Percentiles rank a stretch among this genome's conserved stretches.
phyloP scores from a whole-genome alignment of 352 stramenopile genomes.

The Globisporangium takayamanum region DNA sequence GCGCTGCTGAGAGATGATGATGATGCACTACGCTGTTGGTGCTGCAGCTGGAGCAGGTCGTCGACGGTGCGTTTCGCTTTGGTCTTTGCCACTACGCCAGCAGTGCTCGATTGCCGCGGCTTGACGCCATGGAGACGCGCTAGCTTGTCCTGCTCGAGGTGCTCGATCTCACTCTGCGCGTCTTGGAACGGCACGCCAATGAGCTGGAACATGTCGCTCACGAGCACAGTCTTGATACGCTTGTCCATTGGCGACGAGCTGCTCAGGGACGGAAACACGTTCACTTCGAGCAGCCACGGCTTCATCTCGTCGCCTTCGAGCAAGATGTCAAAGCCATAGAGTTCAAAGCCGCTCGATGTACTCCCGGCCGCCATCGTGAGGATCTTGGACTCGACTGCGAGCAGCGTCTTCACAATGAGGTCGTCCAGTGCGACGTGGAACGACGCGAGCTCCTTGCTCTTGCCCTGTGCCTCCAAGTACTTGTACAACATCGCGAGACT shows the following conservation, averaged over 20 bases:
- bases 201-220: conserved; percentile 86
- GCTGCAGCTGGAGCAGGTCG: conserved; percentile 27
- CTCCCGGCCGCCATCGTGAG: conserved; percentile 21
- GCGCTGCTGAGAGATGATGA: conserved; percentile 5
- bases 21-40: conserved; percentile 6
- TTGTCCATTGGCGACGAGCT: conserved; percentile 84
- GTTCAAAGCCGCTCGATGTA: conserved; percentile 62
- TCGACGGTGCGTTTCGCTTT: conserved; percentile 20
- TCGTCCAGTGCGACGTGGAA: conserved; percentile 55
- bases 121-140: conserved; percentile 38
- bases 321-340: conserved; percentile 88
- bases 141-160: conserved; percentile 38
- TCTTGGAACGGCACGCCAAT: conserved; percentile 55
- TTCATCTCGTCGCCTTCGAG: conserved; percentile 65
- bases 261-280: conserved; percentile 86
- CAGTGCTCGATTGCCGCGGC: conserved; percentile 13
- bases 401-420: conserved; percentile 87
- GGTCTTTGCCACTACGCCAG: neutral
- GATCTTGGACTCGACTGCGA: conserved; percentile 81
- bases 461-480: conserved; percentile 34
- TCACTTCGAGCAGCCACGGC: conserved; percentile 89
- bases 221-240: conserved; percentile 83
- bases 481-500: conserved; percentile 54
- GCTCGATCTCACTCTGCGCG: conserved; percentile 21
- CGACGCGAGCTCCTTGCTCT: conserved; percentile 24